Percentiles rank a stretch among this genome's conserved stretches.
Conservation (phyloP, 1,284 basidiomycete species). For the Schizophyllum amplum region DNA sequence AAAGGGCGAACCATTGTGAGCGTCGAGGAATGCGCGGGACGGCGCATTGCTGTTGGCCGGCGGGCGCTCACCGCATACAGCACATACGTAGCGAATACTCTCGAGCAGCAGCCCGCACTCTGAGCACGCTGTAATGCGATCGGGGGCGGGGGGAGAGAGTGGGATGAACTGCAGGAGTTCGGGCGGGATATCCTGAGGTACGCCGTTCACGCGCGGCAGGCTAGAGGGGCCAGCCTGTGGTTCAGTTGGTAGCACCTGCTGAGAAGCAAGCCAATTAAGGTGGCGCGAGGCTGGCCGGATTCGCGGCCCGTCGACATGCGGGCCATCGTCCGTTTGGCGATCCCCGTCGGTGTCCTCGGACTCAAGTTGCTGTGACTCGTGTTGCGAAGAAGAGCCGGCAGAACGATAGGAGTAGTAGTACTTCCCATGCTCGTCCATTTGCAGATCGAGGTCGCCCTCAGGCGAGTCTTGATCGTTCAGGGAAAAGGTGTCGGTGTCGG, state of each 20-base stretch:
- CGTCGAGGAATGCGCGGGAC: not conserved
- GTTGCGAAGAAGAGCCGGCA: slow-evolving; percentile 37
- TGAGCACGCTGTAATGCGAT: slow-evolving; percentile 72
- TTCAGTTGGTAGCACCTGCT: slow-evolving; percentile 28
- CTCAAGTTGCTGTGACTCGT: slow-evolving; percentile 41
- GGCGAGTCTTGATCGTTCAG: slow-evolving; percentile 19
- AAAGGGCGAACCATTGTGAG: not conserved
- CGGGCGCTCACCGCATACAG: slow-evolving; percentile 69
- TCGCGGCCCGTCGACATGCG: no score
- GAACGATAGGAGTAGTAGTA: slow-evolving; percentile 60
- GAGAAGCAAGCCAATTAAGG: slow-evolving; percentile 48
- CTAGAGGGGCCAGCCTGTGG: slow-evolving; percentile 18
- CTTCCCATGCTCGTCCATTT: slow-evolving; percentile 58
- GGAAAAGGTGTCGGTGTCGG: slow-evolving; percentile 44
- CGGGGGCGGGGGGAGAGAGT: slow-evolving; percentile 44
- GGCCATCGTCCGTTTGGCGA: slow-evolving; percentile 12
- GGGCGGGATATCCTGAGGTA: slow-evolving; percentile 20
- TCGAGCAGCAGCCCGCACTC: slow-evolving; percentile 69
- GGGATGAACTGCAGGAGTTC: slow-evolving; percentile 49
- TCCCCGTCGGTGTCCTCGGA: slow-evolving; percentile 42
- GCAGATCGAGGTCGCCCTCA: slow-evolving; percentile 54
- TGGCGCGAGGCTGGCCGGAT: slow-evolving; percentile 55
- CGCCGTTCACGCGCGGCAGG: slow-evolving; percentile 24
- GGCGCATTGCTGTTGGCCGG: slow-evolving; percentile 15
- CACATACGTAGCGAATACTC: slow-evolving; percentile 79